Conservation (phyloP, 805 yeast species). For the Hanseniaspora guilliermondii region DNA sequence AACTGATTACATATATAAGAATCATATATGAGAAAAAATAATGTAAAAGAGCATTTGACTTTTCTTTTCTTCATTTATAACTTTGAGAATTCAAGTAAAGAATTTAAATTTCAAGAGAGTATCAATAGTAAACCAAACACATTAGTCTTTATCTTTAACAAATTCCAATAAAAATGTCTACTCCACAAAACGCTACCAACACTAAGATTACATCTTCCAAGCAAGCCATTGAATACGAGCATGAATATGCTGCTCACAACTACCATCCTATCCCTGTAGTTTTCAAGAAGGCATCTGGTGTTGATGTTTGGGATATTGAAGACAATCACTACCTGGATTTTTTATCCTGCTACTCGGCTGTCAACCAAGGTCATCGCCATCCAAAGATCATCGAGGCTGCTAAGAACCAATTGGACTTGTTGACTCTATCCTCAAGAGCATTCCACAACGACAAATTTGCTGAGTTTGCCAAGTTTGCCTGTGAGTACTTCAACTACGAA, state of each 20-base stretch:
- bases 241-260: slow-evolving; percentile 84
- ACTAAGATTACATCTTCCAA: slow-evolving; percentile 45
- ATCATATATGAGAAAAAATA: too few species aligned
- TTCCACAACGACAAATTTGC: slow-evolving; percentile 85
- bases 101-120: too few species aligned
- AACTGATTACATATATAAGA: background rate
- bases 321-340: slow-evolving; percentile 89
- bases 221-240: slow-evolving; percentile 56
- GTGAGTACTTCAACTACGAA: slow-evolving; percentile 82
- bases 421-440: slow-evolving; percentile 85
- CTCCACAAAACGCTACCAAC: slow-evolving; percentile 20
- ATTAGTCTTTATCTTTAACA: too few species aligned
- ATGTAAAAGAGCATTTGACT: too few species aligned
- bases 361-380: slow-evolving; percentile 96
- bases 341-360: slow-evolving; percentile 90
- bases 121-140: too few species aligned
- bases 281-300: slow-evolving; percentile 73
- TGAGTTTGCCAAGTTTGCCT: slow-evolving; percentile 69
- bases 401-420: slow-evolving; percentile 68
- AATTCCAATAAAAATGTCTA: slow-evolving; percentile 16
- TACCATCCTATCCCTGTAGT: slow-evolving; percentile 96
- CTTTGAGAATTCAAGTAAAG: too few species aligned
- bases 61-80: background rate
- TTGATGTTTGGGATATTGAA: slow-evolving; percentile 96
- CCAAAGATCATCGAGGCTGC: slow-evolving; percentile 81